Percentiles rank a stretch among this genome's conserved stretches.
Conservation (phyloP, 73 alveolate species). For the Symbiodinium natans region DNA sequence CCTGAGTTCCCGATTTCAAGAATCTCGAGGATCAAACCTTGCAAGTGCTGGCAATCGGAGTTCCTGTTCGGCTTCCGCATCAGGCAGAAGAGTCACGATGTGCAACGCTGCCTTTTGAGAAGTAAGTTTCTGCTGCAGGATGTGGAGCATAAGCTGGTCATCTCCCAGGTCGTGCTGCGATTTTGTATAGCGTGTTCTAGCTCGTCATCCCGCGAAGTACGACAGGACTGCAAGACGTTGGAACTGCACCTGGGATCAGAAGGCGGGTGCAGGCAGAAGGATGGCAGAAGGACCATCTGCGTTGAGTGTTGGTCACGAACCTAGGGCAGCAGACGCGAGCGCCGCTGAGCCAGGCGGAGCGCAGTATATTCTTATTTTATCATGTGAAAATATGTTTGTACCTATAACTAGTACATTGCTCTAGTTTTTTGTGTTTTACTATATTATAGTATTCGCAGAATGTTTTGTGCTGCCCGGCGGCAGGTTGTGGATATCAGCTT, state of each 20-base stretch:
- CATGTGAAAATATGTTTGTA: no score
- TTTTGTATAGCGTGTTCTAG: no score
- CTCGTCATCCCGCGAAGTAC: no score
- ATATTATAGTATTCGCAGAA: no score
- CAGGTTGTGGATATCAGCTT: constrained; percentile 72
- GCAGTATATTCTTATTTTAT: not conserved
- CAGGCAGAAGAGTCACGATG: no score
- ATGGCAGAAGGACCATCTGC: not conserved
- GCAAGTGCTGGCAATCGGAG: constrained; percentile 1
- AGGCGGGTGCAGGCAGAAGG: not conserved
- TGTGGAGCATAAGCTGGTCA: not conserved
- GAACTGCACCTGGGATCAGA: constrained; percentile 17
- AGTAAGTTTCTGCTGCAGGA: not conserved
- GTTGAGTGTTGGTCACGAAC: no score
- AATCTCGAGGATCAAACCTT: not conserved
- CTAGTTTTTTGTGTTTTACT: no score
- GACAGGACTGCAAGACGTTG: constrained; percentile 32
- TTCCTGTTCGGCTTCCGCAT: not conserved
- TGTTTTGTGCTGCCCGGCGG: not conserved
- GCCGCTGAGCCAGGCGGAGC: constrained; percentile 47
- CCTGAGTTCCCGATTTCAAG: no score
- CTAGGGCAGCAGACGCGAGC: not conserved
- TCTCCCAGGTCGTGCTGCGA: not conserved
- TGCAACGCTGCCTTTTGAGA: not conserved
- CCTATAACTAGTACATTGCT: no score